These are phyloP conservation scores for Phycomyces blakesleeanus DNA, from an alignment of 192 early-diverging fungal species.

Conservation along the genomic window DNA sequence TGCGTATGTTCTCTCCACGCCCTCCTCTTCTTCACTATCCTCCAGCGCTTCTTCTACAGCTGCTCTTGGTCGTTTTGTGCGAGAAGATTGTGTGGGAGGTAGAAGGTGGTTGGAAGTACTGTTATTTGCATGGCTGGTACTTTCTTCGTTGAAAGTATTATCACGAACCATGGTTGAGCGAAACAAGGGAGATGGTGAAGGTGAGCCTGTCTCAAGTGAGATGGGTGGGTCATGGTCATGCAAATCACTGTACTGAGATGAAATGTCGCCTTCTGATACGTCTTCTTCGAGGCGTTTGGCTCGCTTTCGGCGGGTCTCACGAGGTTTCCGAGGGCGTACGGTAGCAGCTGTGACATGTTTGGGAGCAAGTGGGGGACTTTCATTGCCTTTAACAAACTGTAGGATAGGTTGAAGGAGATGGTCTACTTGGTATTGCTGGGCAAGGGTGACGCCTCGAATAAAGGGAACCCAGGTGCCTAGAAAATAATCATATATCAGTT, in stretches of 20 bases:
- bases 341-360: constrained; percentile 53
- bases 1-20: constrained; percentile 46
- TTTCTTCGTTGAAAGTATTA: not conserved
- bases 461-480: constrained; percentile 80
- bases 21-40: constrained; percentile 47
- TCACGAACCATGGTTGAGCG: not conserved
- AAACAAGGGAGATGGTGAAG: not conserved
- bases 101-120: too few species aligned
- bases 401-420: constrained; percentile 71
- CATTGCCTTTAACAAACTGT: constrained; percentile 67
- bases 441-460: constrained; percentile 75
- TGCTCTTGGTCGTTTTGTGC: not conserved
- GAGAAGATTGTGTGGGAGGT: not conserved
- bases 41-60: constrained; percentile 29
- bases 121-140: not conserved
- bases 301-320: constrained; percentile 33
- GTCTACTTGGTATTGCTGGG: constrained; percentile 76
- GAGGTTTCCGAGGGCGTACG: constrained; percentile 40
- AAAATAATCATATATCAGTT: not conserved
- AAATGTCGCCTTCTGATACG: constrained; percentile 31
- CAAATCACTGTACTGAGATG: constrained; percentile 16
- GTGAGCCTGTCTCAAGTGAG: not conserved
- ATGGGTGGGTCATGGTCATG: not conserved
- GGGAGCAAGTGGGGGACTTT: constrained; percentile 52
- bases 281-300: constrained; percentile 26